These are phyloP conservation scores for Ceratocystis eucalypticola DNA, from an alignment of 2,329 filamentous ascomycete genomes.

Conservation along the genomic window DNA sequence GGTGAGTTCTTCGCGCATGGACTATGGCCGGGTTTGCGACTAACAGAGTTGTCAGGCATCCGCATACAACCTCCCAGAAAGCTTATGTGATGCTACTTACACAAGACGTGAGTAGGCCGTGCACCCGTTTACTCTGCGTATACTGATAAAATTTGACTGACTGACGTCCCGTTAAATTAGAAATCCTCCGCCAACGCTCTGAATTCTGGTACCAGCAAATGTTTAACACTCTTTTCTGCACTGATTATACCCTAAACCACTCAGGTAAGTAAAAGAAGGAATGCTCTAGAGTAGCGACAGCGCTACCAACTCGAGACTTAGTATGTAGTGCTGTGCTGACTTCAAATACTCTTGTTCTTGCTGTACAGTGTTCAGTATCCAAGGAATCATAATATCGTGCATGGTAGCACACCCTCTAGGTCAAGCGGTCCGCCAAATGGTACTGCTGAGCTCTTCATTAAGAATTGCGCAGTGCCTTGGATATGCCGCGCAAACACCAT, in stretches of 20 bases:
- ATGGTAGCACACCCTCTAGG: slow-evolving; percentile 18
- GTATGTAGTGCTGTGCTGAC: too few species aligned
- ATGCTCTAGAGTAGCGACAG: background rate
- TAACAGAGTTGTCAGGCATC: slow-evolving; percentile 6
- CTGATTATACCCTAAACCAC: slow-evolving; percentile 13
- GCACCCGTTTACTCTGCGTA: background rate
- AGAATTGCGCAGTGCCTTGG: slow-evolving; percentile 17
- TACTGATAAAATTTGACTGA: background rate
- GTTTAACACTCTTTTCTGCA: slow-evolving; percentile 1
- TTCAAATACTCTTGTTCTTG: background rate
- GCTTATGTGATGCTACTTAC: slow-evolving; percentile 3
- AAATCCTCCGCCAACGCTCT: background rate
- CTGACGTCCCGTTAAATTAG: background rate
- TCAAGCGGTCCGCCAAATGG: slow-evolving; percentile 17
- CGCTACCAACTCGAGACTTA: background rate
- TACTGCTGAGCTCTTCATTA: slow-evolving; percentile 14
- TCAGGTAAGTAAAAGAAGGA: background rate
- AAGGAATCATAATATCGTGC: slow-evolving; percentile 18
- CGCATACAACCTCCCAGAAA: slow-evolving; percentile 16
- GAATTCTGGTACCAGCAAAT: slow-evolving; percentile 13
- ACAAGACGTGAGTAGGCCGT: background rate
- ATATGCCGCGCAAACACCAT: slow-evolving; percentile 4
- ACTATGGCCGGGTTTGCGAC: background rate
- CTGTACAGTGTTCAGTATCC: slow-evolving; percentile 10
- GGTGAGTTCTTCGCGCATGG: background rate